phyloP scores from a whole-genome alignment of 1,139 yeast species.

The Lodderomyces oxycetoniae region DNA sequence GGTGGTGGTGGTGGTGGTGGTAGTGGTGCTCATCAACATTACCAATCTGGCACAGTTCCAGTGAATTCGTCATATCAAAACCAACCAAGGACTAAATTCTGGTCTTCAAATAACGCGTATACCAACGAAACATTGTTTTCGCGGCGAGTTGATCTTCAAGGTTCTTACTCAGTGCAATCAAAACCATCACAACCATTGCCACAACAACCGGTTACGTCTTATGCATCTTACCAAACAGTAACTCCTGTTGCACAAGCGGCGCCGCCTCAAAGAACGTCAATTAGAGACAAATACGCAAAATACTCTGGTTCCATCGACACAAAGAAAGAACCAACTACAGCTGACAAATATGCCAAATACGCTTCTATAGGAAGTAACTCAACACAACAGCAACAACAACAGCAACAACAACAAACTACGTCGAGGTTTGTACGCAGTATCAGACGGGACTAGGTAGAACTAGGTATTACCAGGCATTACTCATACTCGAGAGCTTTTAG shows the following conservation, averaged over 20 bases:
- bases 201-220: neutral
- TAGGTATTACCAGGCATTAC: no score
- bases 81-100: no score
- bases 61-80: neutral
- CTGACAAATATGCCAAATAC: conserved; percentile 2
- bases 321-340: conserved; percentile 1
- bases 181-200: neutral
- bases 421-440: conserved; percentile 24
- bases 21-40: conserved; percentile 2
- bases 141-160: no score
- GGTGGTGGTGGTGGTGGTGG: neutral
- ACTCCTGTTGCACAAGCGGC: neutral
- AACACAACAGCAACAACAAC: conserved; percentile 8
- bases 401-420: no score
- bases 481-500: no score
- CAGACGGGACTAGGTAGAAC: conserved; percentile 15
- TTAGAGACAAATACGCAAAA: conserved; percentile 33
- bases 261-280: conserved; percentile 11
- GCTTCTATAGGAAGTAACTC: neutral
- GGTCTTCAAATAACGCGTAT: conserved; percentile 4
- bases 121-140: no score
- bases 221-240: neutral
- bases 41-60: neutral
- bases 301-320: conserved; percentile 16
- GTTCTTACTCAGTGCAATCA: neutral